Evolutionary conservation across 2,329 filamentous ascomycete genomes (phyloP), one percentile per base, ranked within the genome.

Genomic region (Trichoderma endophyticum): DNA sequence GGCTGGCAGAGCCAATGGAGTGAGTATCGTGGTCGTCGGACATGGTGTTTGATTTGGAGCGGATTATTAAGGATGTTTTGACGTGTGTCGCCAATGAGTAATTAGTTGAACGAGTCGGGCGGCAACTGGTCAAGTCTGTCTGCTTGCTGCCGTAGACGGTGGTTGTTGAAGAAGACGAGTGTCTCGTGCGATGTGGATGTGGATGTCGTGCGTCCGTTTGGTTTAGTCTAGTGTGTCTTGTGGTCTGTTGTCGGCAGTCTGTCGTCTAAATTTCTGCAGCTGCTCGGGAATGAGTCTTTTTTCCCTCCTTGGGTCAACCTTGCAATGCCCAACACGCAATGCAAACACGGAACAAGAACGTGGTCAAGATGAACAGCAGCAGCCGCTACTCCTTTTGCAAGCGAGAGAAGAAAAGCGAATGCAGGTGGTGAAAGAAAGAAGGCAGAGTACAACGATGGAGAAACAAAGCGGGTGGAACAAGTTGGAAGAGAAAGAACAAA

Each of bases 11-110:
- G 73, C 72, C 75, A 71, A 73, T 72, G 32, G 76, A 76, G 30
- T 74, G 76, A 15, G 67, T 57, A 34, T 79, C 78, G 74, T 74
- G 72, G 36, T 75, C 67, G 71, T 76, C 75, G 18, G 76, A 74
- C 76, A 77, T 76, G 57, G 30, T 69, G 51, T 0, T 66, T 39
- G 61, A 24, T 18, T 32, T 28, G 32, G 28, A n/a, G 14, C 26
- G 43, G 24, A 32, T 11, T 65, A 54, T n/a, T 34, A 32, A 54
- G 21, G 48, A 54, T 54, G 48, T 21, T 6, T 24, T 3, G 48
- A 54, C 48, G 48, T 24, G 43, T 12, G 48, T 60, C 18, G 56
- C 56, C 56, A 60, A 30, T 32, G 56, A n/a, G 28, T 4, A 60
- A 30, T 30, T 32, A 11, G 18, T 18, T 21, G 21, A 11, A n/a